Evolutionary conservation across 257 asterid genomes (phyloP).

Genomic region (Nicotiana paniculata): DNA sequence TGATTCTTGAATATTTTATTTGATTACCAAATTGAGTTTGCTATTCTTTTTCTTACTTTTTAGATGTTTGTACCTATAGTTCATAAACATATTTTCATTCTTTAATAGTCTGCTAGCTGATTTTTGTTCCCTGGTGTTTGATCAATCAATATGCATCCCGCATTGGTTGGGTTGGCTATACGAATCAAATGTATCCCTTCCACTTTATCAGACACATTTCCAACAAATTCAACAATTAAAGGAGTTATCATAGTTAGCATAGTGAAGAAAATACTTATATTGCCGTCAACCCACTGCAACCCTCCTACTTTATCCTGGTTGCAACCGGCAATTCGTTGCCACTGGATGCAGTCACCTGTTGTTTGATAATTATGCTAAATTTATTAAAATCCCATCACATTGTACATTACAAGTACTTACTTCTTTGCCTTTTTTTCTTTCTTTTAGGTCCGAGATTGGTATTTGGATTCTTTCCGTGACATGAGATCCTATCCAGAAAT

Average conservation of each 20-base stretch:
- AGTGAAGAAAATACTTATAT: not conserved
- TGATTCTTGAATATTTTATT: not conserved
- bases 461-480: slow-evolving; percentile 90
- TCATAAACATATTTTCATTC: not conserved
- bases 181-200: not conserved
- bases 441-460: slow-evolving; percentile 73
- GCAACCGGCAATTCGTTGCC: not conserved
- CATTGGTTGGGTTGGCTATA: not conserved
- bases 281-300: not conserved
- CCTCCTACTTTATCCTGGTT: not conserved
- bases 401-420: not conserved
- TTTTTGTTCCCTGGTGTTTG: not conserved
- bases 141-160: not conserved
- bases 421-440: not conserved
- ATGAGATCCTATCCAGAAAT: slow-evolving; percentile 67
- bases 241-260: not conserved
- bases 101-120: not conserved
- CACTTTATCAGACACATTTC: not conserved
- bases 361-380: not conserved
- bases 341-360: not conserved
- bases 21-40: not conserved
- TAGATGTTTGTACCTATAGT: no score
- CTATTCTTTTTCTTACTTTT: not conserved
- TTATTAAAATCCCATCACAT: not conserved
- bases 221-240: not conserved